Percentiles rank a stretch among this genome's conserved stretches.
Evolutionary conservation across 352 stramenopile genomes (phyloP).

Genomic region (Globisporangium cederbergense): DNA sequence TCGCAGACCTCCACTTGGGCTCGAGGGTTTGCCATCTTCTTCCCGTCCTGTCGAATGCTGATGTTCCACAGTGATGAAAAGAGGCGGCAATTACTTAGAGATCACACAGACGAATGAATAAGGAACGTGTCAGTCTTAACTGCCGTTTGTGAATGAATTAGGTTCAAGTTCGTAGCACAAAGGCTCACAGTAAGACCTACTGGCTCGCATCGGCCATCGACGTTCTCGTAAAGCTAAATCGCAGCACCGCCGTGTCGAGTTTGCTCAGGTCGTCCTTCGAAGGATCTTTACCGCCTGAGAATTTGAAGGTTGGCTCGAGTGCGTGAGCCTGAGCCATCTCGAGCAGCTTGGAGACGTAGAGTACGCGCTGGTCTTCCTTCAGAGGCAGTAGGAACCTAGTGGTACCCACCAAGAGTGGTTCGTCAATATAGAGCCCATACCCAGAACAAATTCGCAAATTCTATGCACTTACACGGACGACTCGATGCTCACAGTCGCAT

Average conservation of each 20-base stretch:
- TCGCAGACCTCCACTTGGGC: background rate
- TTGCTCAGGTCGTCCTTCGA: slow-evolving; percentile 43
- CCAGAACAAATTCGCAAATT: background rate
- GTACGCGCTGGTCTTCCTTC: slow-evolving; percentile 56
- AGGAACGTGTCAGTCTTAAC: background rate
- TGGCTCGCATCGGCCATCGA: background rate
- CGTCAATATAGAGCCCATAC: background rate
- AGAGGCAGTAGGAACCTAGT: slow-evolving; percentile 70
- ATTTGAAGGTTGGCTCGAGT: slow-evolving; percentile 35
- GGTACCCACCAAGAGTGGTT: background rate
- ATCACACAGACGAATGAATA: background rate
- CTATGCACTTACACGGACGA: slow-evolving; percentile 54
- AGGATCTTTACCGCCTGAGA: slow-evolving; percentile 23
- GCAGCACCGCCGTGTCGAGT: slow-evolving; percentile 58
- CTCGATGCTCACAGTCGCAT: slow-evolving; percentile 58
- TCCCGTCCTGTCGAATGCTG: background rate
- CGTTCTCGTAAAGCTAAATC: slow-evolving; percentile 35
- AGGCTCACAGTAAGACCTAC: too few species aligned
- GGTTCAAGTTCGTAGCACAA: background rate
- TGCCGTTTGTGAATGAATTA: background rate
- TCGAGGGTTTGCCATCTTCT: background rate
- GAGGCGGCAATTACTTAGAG: background rate
- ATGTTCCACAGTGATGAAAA: background rate
- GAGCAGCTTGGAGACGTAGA: slow-evolving; percentile 67
- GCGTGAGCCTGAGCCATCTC: slow-evolving; percentile 41